Conservation (phyloP, 1,139 yeast genomes). For the Suhomyces chickasaworum region DNA sequence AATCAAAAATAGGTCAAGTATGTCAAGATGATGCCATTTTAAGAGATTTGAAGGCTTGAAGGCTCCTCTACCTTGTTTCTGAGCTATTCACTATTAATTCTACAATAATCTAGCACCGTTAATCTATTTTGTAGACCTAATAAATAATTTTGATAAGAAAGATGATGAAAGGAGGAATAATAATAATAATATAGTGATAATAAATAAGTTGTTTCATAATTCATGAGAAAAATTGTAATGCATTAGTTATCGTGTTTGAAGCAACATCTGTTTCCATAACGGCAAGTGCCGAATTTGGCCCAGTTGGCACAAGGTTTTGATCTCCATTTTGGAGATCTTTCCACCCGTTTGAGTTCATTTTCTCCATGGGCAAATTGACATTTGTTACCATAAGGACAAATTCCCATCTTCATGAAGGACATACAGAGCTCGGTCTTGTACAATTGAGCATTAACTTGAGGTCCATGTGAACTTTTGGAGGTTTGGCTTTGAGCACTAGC, state of each 20-base stretch:
- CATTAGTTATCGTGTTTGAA: conserved; percentile 62
- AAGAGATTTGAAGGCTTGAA: too few relatives aligned
- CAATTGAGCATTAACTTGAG: conserved; percentile 63
- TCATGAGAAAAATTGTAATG: conserved; percentile 10
- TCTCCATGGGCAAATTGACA: conserved; percentile 96
- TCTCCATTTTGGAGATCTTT: conserved; percentile 84
- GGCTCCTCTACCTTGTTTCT: too few relatives aligned
- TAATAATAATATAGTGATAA: conserved; percentile 10
- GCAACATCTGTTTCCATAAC: conserved; percentile 90
- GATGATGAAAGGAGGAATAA: too few relatives aligned
- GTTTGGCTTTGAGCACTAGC: conserved; percentile 2
- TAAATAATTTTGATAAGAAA: not conserved
- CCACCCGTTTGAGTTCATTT: conserved; percentile 69
- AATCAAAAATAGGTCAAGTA: too few relatives aligned
- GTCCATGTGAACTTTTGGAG: conserved; percentile 16
- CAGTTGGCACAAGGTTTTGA: conserved; percentile 92
- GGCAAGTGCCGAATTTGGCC: conserved; percentile 78
- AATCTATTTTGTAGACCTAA: conserved; percentile 8
- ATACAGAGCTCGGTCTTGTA: conserved; percentile 92
- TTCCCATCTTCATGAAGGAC: conserved; percentile 69
- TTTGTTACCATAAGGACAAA: conserved; percentile 85
- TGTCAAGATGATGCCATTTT: too few relatives aligned
- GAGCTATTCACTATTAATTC: too few relatives aligned
- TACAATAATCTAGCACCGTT: not conserved
- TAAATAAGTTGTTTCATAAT: conserved; percentile 12